A percentile compares a stretch with the other conserved stretches of the same genome.
Conservation (phyloP, 306 rosid species). For the Ochetophila trinervis region DNA sequence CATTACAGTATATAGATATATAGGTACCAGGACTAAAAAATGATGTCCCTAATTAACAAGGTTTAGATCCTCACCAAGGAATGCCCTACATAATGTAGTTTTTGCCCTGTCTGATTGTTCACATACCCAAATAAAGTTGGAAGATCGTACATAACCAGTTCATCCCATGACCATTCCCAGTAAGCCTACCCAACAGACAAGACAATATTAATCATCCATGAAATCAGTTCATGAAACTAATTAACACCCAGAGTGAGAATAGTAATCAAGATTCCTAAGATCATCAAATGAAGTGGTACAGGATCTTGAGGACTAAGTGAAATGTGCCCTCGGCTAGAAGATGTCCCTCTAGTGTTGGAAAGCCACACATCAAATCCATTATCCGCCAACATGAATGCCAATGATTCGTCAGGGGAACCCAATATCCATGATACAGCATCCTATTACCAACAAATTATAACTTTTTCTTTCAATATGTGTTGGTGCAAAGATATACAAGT, state of each 20-base stretch:
- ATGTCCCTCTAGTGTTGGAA: slow-evolving; percentile 22
- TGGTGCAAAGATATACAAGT: background rate
- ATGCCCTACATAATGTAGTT: slow-evolving; percentile 58
- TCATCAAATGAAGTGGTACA: background rate
- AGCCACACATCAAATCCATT: slow-evolving; percentile 71
- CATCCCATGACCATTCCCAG: slow-evolving; percentile 80
- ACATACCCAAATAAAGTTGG: slow-evolving; percentile 50
- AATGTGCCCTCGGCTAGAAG: background rate
- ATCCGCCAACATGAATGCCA: slow-evolving; percentile 60
- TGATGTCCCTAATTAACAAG: no score
- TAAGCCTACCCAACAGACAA: slow-evolving; percentile 33
- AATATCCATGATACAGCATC: slow-evolving; percentile 48
- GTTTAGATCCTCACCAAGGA: slow-evolving; percentile 40
- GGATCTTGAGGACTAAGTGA: background rate
- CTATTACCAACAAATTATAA: background rate
- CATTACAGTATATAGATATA: no score
- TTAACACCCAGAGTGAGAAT: no score
- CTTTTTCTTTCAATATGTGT: no score
- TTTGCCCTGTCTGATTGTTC: slow-evolving; percentile 44
- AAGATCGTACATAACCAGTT: slow-evolving; percentile 56
- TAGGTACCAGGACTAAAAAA: no score
- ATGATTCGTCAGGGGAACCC: slow-evolving; percentile 43
- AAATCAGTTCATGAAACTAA: no score
- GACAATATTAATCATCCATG: background rate
- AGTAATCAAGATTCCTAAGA: background rate